These are phyloP conservation scores for Naganishia sp. DNA, from an alignment of 1,284 basidiomycete genomes.

Conservation along the genomic window DNA sequence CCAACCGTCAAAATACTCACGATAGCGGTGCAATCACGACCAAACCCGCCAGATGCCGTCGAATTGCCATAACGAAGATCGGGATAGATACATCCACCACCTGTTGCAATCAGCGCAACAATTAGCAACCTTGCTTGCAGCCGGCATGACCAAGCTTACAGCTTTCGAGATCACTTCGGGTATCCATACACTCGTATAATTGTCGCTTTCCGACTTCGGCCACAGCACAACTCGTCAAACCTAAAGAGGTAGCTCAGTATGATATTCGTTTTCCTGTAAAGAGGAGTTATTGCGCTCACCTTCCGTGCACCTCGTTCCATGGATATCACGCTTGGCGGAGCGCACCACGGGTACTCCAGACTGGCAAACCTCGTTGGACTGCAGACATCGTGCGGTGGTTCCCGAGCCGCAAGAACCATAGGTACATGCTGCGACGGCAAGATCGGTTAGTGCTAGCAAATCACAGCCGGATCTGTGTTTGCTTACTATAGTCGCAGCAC, in stretches of 20 bases:
- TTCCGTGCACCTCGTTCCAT: neutral
- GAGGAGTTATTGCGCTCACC: neutral
- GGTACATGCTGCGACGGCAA: constrained; percentile 1
- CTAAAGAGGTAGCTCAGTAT: neutral
- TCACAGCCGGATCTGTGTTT: neutral
- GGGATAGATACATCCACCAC: constrained; percentile 13
- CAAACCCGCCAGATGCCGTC: constrained; percentile 1
- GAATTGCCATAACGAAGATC: constrained; percentile 10
- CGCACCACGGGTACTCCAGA: constrained; percentile 7
- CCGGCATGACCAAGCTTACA: constrained; percentile 1
- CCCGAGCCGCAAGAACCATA: constrained; percentile 14
- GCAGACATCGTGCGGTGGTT: neutral
- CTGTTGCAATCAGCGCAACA: neutral
- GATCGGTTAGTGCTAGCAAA: neutral
- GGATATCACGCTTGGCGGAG: neutral
- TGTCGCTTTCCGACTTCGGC: neutral
- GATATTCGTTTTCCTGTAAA: neutral
- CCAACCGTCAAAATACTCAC: neutral
- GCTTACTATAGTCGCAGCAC: constrained; percentile 21
- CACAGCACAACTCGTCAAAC: neutral
- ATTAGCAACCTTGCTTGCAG: neutral
- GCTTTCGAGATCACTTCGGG: constrained; percentile 7
- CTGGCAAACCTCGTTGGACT: constrained; percentile 11
- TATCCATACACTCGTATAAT: constrained; percentile 12
- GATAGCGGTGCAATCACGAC: constrained; percentile 1